These are phyloP conservation scores for Graphilbum ipis-grandicollis DNA, from an alignment of 2,329 filamentous ascomycete genomes.

Conservation along the genomic window DNA sequence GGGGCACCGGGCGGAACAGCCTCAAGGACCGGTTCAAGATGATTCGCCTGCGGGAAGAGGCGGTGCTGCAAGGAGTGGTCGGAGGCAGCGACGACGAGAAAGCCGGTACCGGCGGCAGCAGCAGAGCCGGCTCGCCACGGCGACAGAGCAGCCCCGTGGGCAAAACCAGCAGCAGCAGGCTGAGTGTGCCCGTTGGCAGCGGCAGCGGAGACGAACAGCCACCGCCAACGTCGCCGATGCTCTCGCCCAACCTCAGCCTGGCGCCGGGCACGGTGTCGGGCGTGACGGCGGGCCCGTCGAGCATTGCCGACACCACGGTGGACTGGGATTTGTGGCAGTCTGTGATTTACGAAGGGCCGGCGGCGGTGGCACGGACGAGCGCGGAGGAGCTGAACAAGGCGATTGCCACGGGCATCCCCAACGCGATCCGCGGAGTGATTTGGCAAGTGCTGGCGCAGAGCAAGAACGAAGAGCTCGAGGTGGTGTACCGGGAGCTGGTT, in stretches of 20 bases:
- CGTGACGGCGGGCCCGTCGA: conserved; percentile 57
- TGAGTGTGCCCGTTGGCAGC: conserved; percentile 1
- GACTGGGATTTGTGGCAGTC: conserved; percentile 98
- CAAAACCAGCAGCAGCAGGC: neutral
- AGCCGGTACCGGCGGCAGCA: conserved; percentile 15
- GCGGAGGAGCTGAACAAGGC: conserved; percentile 78
- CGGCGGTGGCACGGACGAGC: conserved; percentile 73
- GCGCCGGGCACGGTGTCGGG: conserved; percentile 78
- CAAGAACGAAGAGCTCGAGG: conserved; percentile 80
- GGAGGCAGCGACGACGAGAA: neutral
- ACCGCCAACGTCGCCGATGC: conserved; percentile 32
- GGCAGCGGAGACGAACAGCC: conserved; percentile 9
- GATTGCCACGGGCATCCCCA: conserved; percentile 85
- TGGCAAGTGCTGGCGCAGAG: conserved; percentile 96
- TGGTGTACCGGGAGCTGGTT: conserved; percentile 68
- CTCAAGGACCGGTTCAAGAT: conserved; percentile 66
- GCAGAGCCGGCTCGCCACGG: too few relatives aligned
- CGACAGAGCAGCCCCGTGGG: neutral
- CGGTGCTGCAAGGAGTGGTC: too few relatives aligned
- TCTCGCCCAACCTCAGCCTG: conserved; percentile 50
- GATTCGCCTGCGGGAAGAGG: conserved; percentile 60
- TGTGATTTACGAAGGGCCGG: conserved; percentile 84
- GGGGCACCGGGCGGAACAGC: conserved; percentile 37
- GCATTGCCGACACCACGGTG: conserved; percentile 49
- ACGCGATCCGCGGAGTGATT: conserved; percentile 89